Percentiles rank a stretch among this genome's conserved stretches.
These are phyloP conservation scores for Parasarocladium wereldwijsianum DNA, from an alignment of 2,329 filamentous ascomycete species.

Conservation along the genomic window DNA sequence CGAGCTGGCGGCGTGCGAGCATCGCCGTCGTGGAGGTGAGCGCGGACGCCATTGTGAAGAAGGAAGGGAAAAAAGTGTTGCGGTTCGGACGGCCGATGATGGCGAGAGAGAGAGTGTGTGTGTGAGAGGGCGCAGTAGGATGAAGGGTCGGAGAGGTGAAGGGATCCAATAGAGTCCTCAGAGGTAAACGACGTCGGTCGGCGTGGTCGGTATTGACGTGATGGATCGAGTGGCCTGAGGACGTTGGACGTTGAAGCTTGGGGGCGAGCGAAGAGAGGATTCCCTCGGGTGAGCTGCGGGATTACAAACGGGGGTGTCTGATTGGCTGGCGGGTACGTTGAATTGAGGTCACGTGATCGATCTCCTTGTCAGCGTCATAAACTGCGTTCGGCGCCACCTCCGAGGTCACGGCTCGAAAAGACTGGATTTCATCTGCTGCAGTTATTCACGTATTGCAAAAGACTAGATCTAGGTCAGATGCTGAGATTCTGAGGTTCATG, in stretches of 20 bases:
- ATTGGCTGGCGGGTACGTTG: too few relatives aligned
- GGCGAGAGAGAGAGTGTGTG: background rate
- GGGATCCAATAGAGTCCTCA: too few relatives aligned
- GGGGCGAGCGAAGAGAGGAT: too few relatives aligned
- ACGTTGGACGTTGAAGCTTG: too few relatives aligned
- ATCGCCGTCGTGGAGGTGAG: constrained; percentile 4
- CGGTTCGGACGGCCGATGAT: background rate
- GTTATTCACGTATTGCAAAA: too few relatives aligned
- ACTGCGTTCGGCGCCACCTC: too few relatives aligned
- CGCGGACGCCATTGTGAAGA: constrained; percentile 4
- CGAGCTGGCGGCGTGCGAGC: constrained; percentile 4
- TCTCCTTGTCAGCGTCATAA: too few relatives aligned
- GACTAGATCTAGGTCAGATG: too few relatives aligned
- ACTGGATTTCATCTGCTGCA: too few relatives aligned
- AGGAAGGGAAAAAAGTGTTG: background rate
- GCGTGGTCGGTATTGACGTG: constrained; percentile 6
- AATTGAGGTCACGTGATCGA: constrained; percentile 5
- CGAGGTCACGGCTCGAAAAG: too few relatives aligned
- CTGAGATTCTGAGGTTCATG: too few relatives aligned
- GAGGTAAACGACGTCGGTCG: too few relatives aligned
- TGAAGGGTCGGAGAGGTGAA: background rate
- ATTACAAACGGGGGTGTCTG: constrained; percentile 8
- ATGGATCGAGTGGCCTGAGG: constrained; percentile 3
- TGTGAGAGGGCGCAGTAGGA: background rate
- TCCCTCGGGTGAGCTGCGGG: constrained; percentile 7